Conservation (phyloP, 1,284 basidiomycete species). For the Cutaneotrichosporon dermatis region DNA sequence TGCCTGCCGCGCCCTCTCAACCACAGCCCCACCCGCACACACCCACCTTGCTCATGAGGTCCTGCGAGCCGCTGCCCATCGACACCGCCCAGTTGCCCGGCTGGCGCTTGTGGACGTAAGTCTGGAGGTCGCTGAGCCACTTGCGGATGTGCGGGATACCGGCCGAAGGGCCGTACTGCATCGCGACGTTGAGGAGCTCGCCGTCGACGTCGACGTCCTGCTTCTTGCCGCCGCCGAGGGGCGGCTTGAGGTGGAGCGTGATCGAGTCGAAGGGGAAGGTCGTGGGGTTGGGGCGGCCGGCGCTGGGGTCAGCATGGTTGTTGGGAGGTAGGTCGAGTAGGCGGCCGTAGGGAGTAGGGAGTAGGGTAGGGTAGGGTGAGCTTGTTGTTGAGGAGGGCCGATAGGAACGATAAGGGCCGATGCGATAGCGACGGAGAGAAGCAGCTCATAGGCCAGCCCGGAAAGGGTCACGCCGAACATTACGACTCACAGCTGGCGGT, state of each 20-base stretch:
- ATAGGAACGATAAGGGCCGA: too few species aligned
- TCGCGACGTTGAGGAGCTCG: slow-evolving; percentile 58
- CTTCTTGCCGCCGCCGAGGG: slow-evolving; percentile 46
- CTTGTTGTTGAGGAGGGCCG: too few species aligned
- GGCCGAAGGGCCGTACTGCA: slow-evolving; percentile 74
- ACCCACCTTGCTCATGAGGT: slow-evolving; percentile 75
- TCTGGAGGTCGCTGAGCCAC: slow-evolving; percentile 67
- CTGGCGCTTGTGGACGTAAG: slow-evolving; percentile 56
- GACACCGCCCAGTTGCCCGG: slow-evolving; percentile 64
- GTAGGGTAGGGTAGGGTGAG: too few species aligned
- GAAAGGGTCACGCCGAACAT: too few species aligned
- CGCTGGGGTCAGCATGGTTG: slow-evolving; percentile 26
- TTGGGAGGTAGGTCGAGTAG: too few species aligned
- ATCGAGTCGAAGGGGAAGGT: slow-evolving; percentile 85
- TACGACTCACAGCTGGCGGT: slow-evolving; percentile 16
- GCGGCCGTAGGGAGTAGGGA: too few species aligned
- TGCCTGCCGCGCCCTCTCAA: too few species aligned
- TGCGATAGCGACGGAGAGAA: too few species aligned
- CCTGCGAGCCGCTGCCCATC: slow-evolving; percentile 79
- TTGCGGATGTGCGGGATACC: slow-evolving; percentile 62
- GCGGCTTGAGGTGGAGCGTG: slow-evolving; percentile 54
- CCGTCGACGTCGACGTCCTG: slow-evolving; percentile 56
- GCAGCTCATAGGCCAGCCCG: too few species aligned
- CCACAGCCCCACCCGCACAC: too few species aligned
- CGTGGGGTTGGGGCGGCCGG: slow-evolving; percentile 70